Evolutionary conservation across 176 grass and related monocot genomes (phyloP), one percentile per base, ranked within the genome.

Genomic region (Hyparrhenia diplandra): DNA sequence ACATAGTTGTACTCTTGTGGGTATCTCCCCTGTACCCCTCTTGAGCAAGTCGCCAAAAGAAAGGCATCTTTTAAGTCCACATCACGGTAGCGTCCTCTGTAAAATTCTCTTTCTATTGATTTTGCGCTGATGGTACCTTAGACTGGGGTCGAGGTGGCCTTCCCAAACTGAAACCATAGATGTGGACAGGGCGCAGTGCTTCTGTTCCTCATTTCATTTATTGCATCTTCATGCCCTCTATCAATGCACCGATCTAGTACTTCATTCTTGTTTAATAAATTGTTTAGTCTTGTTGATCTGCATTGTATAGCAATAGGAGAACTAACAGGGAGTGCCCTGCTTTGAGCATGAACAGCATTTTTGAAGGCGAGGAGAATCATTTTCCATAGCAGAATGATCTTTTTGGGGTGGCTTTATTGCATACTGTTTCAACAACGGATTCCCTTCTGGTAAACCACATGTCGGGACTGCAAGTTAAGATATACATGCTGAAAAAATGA

Each of bases 221-320:
- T 84, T 70, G 82, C 32, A 69, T 66, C 32, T 75, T 72, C 85
- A 39, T 87, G 81, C 77, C 89, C 92, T 77, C 79, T 85, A 82
- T 93, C 95, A 78, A 94, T 87, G 67, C 87, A 92, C 54, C 89
- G 68, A 69, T 94, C 92, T 28, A 91, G 75, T 62, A 92, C 73
- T 55, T 87, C 87, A 70, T 80, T 91, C 55, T 73, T 90, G 75
- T 82, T 91, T 63, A 71, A 68, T 66, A 86, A 37, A 68, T 83
- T 87, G 75, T 64, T 80, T 67, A 91, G 41, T 20, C 47, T 76
- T 82, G 85, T 31, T 25, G 92, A 63, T 16, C 87, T 88, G 77
- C 86, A 85, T 78, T 76, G 81, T 41, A 83, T 49, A 28, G 83
- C 80, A 68, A 87, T 63, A 47, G 90, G 88, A 73, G 92, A 87